A percentile compares a stretch with the other conserved stretches of the same genome.
Evolutionary conservation across 2,329 filamentous ascomycete genomes (phyloP).

Genomic region (Aspergillus pseudotamarii): DNA sequence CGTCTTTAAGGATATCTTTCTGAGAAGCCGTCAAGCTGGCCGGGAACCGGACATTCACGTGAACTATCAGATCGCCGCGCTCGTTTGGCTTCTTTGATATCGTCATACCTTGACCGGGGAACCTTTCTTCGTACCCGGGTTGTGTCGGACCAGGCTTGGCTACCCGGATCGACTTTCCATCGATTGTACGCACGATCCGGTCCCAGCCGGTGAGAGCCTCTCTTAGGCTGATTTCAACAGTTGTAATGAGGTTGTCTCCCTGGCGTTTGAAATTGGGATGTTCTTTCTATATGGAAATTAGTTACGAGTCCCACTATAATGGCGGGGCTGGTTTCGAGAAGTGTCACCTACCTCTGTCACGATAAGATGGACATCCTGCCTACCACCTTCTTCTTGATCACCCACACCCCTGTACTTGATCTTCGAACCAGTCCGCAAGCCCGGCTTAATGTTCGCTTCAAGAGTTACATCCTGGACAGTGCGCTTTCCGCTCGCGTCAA

Average conservation of each 20-base stretch:
- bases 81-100: slow-evolving; percentile 84
- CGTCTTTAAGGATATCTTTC: slow-evolving; percentile 78
- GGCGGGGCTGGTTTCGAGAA: background rate
- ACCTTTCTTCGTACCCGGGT: slow-evolving; percentile 78
- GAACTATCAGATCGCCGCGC: slow-evolving; percentile 84
- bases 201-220: slow-evolving; percentile 95
- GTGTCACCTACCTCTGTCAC: slow-evolving; percentile 76
- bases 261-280: slow-evolving; percentile 84
- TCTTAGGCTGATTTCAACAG: slow-evolving; percentile 81
- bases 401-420: slow-evolving; percentile 98
- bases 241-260: slow-evolving; percentile 81
- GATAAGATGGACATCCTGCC: slow-evolving; percentile 93
- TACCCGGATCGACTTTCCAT: slow-evolving; percentile 80
- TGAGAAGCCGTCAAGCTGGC: slow-evolving; percentile 73
- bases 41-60: slow-evolving; percentile 92
- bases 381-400: slow-evolving; percentile 93
- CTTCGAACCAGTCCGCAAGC: slow-evolving; percentile 94
- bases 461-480: slow-evolving; percentile 86
- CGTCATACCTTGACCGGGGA: slow-evolving; percentile 89
- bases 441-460: slow-evolving; percentile 93
- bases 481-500: slow-evolving; percentile 80
- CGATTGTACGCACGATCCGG: slow-evolving; percentile 88
- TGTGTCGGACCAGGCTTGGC: slow-evolving; percentile 82
- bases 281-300: slow-evolving; percentile 69
- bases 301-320: slow-evolving; percentile 20